Percentiles rank a stretch among this genome's conserved stretches.
Evolutionary conservation across 352 stramenopile species (phyloP).

Genomic region (Phytophthora hybrid): DNA sequence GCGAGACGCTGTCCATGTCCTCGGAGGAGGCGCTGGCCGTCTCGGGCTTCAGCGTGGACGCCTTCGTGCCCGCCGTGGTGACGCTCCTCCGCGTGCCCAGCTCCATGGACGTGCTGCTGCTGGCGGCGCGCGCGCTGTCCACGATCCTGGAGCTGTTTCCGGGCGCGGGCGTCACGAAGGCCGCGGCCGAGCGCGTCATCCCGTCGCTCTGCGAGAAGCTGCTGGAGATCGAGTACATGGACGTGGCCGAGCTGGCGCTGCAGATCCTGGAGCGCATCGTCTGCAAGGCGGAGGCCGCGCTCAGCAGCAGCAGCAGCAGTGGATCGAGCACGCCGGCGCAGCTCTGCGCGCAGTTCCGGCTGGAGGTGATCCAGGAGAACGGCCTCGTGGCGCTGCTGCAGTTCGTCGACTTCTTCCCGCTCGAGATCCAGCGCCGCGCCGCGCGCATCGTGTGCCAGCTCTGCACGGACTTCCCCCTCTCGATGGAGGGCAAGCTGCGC

Average conservation of each 20-base stretch:
- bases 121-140: conserved; percentile 62
- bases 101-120: conserved; percentile 72
- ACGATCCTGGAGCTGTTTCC: conserved; percentile 70
- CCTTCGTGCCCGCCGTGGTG: conserved; percentile 57
- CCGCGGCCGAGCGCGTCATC: conserved; percentile 56
- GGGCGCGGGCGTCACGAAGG: conserved; percentile 47
- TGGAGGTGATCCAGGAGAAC: conserved; percentile 62
- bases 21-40: conserved; percentile 71
- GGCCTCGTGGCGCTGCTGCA: conserved; percentile 76
- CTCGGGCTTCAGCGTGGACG: conserved; percentile 72
- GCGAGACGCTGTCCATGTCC: conserved; percentile 76
- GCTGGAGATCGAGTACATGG: conserved; percentile 86
- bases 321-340: not conserved
- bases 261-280: conserved; percentile 76
- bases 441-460: conserved; percentile 62
- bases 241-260: conserved; percentile 76
- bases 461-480: conserved; percentile 52
- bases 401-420: conserved; percentile 84
- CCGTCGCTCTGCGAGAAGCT: conserved; percentile 74
- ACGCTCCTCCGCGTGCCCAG: conserved; percentile 49
- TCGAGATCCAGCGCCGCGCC: conserved; percentile 75
- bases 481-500: conserved; percentile 40
- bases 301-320: not conserved
- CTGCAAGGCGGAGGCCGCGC: conserved; percentile 32
- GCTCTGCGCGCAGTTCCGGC: conserved; percentile 47